These are phyloP conservation scores for Pichia sp. DNA, from an alignment of 1,139 yeast species.

Conservation along the genomic window DNA sequence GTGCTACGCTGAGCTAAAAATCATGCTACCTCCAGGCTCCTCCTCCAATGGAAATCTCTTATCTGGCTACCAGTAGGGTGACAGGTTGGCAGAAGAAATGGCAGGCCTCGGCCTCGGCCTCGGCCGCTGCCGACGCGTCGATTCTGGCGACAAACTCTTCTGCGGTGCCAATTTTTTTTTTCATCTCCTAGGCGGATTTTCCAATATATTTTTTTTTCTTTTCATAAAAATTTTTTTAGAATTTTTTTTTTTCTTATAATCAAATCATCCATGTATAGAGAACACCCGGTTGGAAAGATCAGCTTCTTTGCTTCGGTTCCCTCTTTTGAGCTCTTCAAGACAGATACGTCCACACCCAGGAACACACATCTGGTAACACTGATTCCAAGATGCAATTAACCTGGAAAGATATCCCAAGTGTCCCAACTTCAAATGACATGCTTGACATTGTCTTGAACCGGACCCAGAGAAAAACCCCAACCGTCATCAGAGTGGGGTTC, in stretches of 20 bases:
- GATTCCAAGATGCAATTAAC: constrained; percentile 76
- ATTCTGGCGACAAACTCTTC: not conserved
- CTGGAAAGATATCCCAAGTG: constrained; percentile 97
- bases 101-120: too few relatives aligned
- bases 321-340: not conserved
- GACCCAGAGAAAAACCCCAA: constrained; percentile 97
- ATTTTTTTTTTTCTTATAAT: not conserved
- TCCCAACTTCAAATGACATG: constrained; percentile 86
- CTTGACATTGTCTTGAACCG: constrained; percentile 94
- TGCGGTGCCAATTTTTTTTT: not conserved
- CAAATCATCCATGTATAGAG: not conserved
- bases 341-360: not conserved
- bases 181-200: not conserved
- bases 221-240: constrained; percentile 5
- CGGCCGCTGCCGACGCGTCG: too few relatives aligned
- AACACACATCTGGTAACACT: too few relatives aligned
- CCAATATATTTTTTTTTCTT: not conserved
- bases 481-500: constrained; percentile 95
- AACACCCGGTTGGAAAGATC: not conserved
- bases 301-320: not conserved
- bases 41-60: too few relatives aligned
- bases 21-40: too few relatives aligned
- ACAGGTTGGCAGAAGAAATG: too few relatives aligned
- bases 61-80: too few relatives aligned
- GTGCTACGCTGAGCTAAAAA: too few relatives aligned